Evolutionary conservation across 768 basidiomycete species (phyloP), one percentile per base, ranked within the genome.

Genomic region (Calocybe gangraenosa): DNA sequence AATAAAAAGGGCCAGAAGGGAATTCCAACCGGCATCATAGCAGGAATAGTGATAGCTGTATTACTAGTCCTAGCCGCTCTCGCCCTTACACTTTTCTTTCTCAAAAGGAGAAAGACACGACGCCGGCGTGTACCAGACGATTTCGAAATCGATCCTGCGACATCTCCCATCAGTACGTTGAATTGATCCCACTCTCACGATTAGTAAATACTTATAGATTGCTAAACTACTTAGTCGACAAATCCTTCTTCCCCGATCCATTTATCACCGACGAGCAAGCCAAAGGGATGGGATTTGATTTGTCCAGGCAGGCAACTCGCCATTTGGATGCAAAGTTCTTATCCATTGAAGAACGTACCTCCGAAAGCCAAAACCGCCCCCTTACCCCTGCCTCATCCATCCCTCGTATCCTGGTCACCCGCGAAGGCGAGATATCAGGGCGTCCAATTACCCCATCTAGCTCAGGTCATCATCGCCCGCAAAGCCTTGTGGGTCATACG

Each of bases 221-320:
- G n/a, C n/a, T n/a, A n/a, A 23, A 7, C 8, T 37, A 10, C 17
- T 14, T 19, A 52, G 51, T 19, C 31, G 46, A 53, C 35, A 48
- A 44, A 36, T 30, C n/a, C 21, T 50, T 31, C 17, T 17, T 38
- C 7, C 44, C 49, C 13, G 49, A 53, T 44, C 54, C 54, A 38
- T 55, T 55, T 44, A 44, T 55, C 22, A 55, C 54, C 32, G 51
- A 55, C 39, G 23, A 21, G 1, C 40, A 55, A 44, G 51, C 49
- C 37, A 32, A 40, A 50, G 44, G 46, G 11, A 42, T 55, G 8
- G 54, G 54, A 11, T 36, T 45, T 11, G 49, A 55, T 36, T 23
- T 36, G 4, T 46, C 48, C 19, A 42, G 46, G 11, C 51, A 46
- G 34, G 9, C 48, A 15, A 55, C 54, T 14, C 54, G 51, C n/a